Evolutionary conservation across 1,284 basidiomycete species (phyloP).

Genomic region (Stereum hirsutum): DNA sequence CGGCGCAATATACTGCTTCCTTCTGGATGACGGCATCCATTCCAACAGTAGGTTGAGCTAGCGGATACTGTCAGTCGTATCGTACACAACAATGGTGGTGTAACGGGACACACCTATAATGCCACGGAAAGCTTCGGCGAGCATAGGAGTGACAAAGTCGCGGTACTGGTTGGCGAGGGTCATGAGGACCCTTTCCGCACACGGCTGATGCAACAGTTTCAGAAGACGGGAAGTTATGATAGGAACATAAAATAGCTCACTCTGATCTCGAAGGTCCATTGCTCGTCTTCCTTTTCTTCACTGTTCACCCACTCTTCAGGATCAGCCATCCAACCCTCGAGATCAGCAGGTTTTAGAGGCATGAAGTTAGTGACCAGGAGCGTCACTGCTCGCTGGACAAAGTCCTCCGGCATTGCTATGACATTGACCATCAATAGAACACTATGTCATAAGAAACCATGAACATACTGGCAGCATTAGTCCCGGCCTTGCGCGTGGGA

Average conservation of each 20-base stretch:
- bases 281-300: conserved; percentile 79
- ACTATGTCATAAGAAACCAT: not conserved
- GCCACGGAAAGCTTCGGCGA: conserved; percentile 47
- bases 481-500: conserved; percentile 48
- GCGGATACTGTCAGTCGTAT: conserved; percentile 1
- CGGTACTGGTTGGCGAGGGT: conserved; percentile 70
- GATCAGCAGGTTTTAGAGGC: conserved; percentile 69
- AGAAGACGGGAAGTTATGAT: conserved; percentile 1
- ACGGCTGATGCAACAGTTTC: conserved; percentile 44
- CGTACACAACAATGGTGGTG: too few relatives aligned
- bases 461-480: conserved; percentile 51
- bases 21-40: conserved; percentile 65
- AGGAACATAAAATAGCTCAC: conserved; percentile 32
- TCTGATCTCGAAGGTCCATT: conserved; percentile 84
- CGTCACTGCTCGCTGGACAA: conserved; percentile 72
- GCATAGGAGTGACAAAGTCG: conserved; percentile 64
- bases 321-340: conserved; percentile 74
- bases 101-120: conserved; percentile 43
- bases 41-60: conserved; percentile 47
- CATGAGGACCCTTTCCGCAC: conserved; percentile 81
- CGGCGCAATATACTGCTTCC: conserved; percentile 83
- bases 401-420: conserved; percentile 62
- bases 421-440: conserved; percentile 4
- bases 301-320: conserved; percentile 87
- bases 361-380: conserved; percentile 78